A percentile compares a stretch with the other conserved stretches of the same genome.
phyloP scores from a whole-genome alignment of 2,329 filamentous ascomycete species.

The Nemania sp. region DNA sequence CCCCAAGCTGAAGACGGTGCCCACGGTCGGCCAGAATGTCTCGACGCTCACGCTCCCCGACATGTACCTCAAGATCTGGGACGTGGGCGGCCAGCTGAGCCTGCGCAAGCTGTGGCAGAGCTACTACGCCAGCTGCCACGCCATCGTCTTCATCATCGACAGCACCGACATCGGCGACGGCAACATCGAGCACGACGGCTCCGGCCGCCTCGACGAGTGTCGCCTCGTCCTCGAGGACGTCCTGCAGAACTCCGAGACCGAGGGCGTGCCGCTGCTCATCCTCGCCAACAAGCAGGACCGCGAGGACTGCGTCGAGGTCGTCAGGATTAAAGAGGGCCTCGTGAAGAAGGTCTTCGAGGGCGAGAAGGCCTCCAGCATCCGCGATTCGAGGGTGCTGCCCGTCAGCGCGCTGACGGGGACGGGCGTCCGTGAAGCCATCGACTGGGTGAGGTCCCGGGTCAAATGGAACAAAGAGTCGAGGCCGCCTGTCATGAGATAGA shows the following conservation, averaged over 20 bases:
- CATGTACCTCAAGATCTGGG: constrained; percentile 99
- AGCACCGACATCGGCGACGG: constrained; percentile 92
- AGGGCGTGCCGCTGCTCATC: constrained; percentile 90
- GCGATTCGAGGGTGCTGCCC: constrained; percentile 91
- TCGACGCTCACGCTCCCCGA: constrained; percentile 89
- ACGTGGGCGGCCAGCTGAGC: constrained; percentile 92
- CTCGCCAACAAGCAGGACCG: constrained; percentile 98
- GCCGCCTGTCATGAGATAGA: constrained; percentile 88
- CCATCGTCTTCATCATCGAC: constrained; percentile 98
- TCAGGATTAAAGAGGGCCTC: constrained; percentile 95
- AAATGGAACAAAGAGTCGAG: constrained; percentile 97
- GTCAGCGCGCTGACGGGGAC: constrained; percentile 89
- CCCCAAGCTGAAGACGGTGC: constrained; percentile 86
- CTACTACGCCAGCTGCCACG: constrained; percentile 94
- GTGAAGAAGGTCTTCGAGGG: constrained; percentile 97
- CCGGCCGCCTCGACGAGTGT: constrained; percentile 86
- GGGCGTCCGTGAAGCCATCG: constrained; percentile 94
- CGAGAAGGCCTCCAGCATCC: constrained; percentile 84
- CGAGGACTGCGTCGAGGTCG: constrained; percentile 97
- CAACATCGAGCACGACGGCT: constrained; percentile 65
- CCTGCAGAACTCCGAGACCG: constrained; percentile 85
- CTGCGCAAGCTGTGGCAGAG: constrained; percentile 93
- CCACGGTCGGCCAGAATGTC: constrained; percentile 97
- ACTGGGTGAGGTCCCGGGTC: constrained; percentile 92
- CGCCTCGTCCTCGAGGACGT: constrained; percentile 90